Evolutionary conservation across 169 alveolate species (phyloP).

Genomic region (Neospora caninum): DNA sequence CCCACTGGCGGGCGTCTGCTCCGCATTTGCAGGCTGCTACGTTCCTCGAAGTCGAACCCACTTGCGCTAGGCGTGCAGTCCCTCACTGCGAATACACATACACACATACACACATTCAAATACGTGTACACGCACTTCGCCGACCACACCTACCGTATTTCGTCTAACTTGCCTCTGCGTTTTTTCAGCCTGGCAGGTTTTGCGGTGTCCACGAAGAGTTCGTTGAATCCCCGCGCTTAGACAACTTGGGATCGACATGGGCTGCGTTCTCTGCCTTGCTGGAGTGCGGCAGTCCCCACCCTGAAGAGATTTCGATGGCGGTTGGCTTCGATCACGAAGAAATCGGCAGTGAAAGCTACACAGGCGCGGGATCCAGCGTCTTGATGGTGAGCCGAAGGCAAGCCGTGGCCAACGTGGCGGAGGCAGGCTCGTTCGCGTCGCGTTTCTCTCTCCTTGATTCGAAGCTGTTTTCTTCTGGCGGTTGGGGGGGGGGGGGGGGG

Average conservation of each 20-base stretch:
- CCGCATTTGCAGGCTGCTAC: no score
- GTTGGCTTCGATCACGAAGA: constrained; percentile 95
- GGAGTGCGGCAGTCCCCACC: not conserved
- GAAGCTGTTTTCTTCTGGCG: no score
- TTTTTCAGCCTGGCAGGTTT: constrained; percentile 75
- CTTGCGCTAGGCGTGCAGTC: no score
- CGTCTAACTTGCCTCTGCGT: not conserved
- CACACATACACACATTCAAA: no score
- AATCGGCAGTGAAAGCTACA: constrained; percentile 90
- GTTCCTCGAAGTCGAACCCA: no score
- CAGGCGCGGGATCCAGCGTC: constrained; percentile 88
- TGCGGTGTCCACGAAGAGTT: constrained; percentile 93
- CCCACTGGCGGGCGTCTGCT: no score
- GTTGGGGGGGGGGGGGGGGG: no score
- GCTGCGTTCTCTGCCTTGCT: constrained; percentile 86
- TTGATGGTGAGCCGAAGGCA: constrained; percentile 48
- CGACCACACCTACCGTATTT: not conserved
- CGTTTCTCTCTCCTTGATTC: not conserved
- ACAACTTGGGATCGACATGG: constrained; percentile 90
- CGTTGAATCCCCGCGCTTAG: constrained; percentile 92
- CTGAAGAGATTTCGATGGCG: constrained; percentile 69
- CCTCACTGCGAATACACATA: not conserved
- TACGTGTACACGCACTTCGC: no score
- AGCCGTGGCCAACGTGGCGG: no score
- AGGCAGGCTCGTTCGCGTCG: not conserved